phyloP scores from a whole-genome alignment of 2,329 filamentous ascomycete species.

The Aspergillus uvarum region DNA sequence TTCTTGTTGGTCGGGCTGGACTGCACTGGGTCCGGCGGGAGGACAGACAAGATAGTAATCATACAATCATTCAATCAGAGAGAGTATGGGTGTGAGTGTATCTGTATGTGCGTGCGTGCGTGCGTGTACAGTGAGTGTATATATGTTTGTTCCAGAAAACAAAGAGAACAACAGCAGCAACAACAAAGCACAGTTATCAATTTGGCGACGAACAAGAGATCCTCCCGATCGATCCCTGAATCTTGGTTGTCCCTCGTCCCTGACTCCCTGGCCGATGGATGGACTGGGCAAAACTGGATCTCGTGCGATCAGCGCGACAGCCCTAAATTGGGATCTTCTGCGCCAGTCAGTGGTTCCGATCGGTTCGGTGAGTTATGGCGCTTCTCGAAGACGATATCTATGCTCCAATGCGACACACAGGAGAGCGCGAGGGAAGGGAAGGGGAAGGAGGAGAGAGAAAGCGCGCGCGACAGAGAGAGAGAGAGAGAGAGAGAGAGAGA shows the following conservation, averaged over 20 bases:
- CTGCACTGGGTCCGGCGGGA: too few relatives aligned
- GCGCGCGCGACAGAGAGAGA: background rate
- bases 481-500: background rate
- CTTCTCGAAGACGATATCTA: background rate
- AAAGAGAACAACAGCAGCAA: background rate
- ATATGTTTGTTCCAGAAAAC: background rate
- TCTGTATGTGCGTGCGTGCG: too few relatives aligned
- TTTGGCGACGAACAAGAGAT: background rate
- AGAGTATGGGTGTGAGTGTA: background rate
- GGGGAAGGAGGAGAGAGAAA: background rate
- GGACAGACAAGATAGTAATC: background rate
- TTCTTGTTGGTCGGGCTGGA: too few relatives aligned
- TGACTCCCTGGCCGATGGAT: background rate
- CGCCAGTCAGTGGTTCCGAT: constrained; percentile 7
- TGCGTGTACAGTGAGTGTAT: too few relatives aligned
- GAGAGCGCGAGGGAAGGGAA: background rate
- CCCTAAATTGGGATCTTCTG: constrained; percentile 14
- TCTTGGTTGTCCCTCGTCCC: background rate
- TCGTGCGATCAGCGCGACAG: constrained; percentile 17
- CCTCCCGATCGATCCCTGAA: background rate
- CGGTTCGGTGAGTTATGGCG: constrained; percentile 9
- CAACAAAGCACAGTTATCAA: background rate
- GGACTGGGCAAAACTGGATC: constrained; percentile 4
- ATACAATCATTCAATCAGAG: background rate
- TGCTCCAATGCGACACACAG: constrained; percentile 4